Conservation (phyloP, 768 basidiomycete genomes). For the Sporobolomyces pararoseus region DNA sequence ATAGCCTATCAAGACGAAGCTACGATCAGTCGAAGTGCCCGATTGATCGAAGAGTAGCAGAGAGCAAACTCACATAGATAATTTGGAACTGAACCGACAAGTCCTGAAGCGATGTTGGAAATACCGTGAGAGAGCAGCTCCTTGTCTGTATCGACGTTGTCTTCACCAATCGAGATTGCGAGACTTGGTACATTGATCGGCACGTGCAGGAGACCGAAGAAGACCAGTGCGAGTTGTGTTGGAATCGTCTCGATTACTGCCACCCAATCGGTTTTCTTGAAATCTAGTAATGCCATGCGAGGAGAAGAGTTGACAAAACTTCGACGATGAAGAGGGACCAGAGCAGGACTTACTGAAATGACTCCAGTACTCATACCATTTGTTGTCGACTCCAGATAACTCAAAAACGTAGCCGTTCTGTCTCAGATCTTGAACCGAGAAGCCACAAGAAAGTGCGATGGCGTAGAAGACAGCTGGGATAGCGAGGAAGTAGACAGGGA, state of each 20-base stretch:
- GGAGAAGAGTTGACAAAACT: not conserved
- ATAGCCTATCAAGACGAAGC: constrained; percentile 25
- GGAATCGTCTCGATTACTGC: constrained; percentile 80
- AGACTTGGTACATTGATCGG: constrained; percentile 86
- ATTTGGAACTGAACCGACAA: constrained; percentile 72
- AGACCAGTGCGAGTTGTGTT: constrained; percentile 81
- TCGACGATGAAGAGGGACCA: no score
- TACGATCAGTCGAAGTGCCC: not conserved
- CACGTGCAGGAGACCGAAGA: constrained; percentile 58
- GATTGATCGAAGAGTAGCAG: not conserved
- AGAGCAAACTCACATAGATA: constrained; percentile 29
- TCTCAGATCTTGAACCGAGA: constrained; percentile 63
- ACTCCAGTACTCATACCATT: constrained; percentile 83
- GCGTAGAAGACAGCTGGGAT: constrained; percentile 83
- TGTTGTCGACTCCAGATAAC: constrained; percentile 53
- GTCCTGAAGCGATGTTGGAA: constrained; percentile 77
- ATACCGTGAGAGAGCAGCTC: constrained; percentile 90
- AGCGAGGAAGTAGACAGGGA: constrained; percentile 60
- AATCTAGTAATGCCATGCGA: constrained; percentile 55
- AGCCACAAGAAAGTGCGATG: constrained; percentile 61
- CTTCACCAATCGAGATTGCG: constrained; percentile 79
- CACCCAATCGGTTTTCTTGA: constrained; percentile 58
- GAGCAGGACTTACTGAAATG: constrained; percentile 60
- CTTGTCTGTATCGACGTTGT: constrained; percentile 79
- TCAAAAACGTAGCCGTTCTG: constrained; percentile 81